phyloP scores from a whole-genome alignment of 2,329 filamentous ascomycete genomes.

The Helotiales sp. region DNA sequence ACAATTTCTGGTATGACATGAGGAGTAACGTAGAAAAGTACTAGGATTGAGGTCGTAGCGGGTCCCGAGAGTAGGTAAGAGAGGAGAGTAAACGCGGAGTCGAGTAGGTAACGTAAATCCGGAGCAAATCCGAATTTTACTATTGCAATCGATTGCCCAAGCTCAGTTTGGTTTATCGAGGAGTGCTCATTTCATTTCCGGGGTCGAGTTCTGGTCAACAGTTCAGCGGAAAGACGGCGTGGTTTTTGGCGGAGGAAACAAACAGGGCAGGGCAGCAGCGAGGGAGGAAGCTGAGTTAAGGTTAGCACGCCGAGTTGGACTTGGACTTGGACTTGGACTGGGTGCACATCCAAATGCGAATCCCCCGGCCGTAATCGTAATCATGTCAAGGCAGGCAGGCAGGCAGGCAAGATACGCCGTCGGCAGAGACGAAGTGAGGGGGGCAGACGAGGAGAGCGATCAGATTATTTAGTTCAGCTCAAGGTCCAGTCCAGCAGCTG shows the following conservation, averaged over 20 bases:
- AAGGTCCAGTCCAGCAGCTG: background rate
- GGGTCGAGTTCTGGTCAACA: constrained; percentile 1
- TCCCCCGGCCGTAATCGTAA: background rate
- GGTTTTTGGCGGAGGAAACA: constrained; percentile 7
- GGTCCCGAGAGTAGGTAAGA: constrained; percentile 18
- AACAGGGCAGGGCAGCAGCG: constrained; percentile 14
- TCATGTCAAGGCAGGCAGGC: background rate
- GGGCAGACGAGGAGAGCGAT: background rate
- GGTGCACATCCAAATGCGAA: background rate
- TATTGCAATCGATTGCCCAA: background rate
- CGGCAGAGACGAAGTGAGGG: background rate
- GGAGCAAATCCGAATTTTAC: background rate
- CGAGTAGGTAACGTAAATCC: constrained; percentile 17
- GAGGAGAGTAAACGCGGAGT: constrained; percentile 27
- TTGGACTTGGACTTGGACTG: too few species aligned
- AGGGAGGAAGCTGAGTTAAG: constrained; percentile 9
- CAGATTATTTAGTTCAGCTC: constrained; percentile 4
- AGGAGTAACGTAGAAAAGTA: constrained; percentile 32
- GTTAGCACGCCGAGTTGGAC: constrained; percentile 10
- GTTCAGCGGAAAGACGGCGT: constrained; percentile 18
- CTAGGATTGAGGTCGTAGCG: constrained; percentile 34
- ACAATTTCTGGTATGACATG: constrained; percentile 31
- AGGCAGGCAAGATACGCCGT: background rate
- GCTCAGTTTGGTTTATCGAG: constrained; percentile 12
- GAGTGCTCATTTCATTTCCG: constrained; percentile 33